These are phyloP conservation scores for Ogataea henricii DNA, from an alignment of 805 yeast species.

Conservation along the genomic window DNA sequence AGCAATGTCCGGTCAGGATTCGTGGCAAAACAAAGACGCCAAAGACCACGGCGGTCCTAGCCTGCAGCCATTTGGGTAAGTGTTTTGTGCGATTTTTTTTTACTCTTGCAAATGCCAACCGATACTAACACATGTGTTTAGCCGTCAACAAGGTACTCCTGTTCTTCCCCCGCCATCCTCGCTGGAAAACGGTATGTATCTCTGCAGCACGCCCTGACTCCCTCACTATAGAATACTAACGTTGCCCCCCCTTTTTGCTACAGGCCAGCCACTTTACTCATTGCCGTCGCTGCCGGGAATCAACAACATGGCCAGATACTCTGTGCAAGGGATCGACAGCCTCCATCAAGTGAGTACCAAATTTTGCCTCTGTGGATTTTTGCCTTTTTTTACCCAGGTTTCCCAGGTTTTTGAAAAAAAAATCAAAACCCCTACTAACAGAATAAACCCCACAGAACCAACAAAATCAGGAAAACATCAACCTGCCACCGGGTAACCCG, in stretches of 20 bases:
- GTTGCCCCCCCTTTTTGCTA: background rate
- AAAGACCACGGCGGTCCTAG: conserved; percentile 12
- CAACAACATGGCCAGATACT: conserved; percentile 48
- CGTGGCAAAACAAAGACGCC: conserved; percentile 15
- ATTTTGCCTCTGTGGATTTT: background rate
- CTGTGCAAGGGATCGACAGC: conserved; percentile 49
- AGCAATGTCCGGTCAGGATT: conserved; percentile 19
- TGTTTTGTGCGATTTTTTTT: background rate
- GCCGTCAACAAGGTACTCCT: conserved; percentile 55
- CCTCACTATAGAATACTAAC: too few relatives aligned
- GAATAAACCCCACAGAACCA: conserved; percentile 5
- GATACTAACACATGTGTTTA: conserved; percentile 28
- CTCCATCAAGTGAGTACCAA: conserved; percentile 31
- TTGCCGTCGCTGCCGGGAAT: conserved; percentile 56
- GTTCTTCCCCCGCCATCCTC: conserved; percentile 60
- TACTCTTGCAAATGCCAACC: background rate
- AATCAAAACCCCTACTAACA: background rate
- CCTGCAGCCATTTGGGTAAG: conserved; percentile 20
- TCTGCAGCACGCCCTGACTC: too few relatives aligned
- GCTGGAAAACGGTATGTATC: conserved; percentile 51
- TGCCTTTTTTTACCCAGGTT: background rate
- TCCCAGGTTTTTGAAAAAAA: background rate
- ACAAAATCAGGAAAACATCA: conserved; percentile 32
- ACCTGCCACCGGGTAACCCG: conserved; percentile 35
- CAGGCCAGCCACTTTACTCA: conserved; percentile 51